Evolutionary conservation across 176 grass and related monocot species (phyloP).

Genomic region (Phragmites australis): DNA sequence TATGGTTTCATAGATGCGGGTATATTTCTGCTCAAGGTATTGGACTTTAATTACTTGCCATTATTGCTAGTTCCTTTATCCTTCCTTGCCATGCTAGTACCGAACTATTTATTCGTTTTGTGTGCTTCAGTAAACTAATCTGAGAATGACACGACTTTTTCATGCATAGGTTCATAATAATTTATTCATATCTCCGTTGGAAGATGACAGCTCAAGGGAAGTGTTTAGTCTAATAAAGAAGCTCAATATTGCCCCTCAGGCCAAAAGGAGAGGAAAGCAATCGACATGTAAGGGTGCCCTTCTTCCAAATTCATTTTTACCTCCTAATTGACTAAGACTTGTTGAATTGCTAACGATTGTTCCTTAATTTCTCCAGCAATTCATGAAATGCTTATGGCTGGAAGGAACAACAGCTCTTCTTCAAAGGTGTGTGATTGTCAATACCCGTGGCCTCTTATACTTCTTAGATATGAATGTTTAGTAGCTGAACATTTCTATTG

Average conservation of each 20-base stretch:
- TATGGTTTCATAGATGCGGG: background rate
- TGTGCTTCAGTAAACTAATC: slow-evolving; percentile 15
- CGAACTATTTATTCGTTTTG: slow-evolving; percentile 3
- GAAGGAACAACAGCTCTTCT: slow-evolving; percentile 45
- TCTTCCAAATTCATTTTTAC: slow-evolving; percentile 12
- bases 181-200: slow-evolving; percentile 58
- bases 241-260: slow-evolving; percentile 77
- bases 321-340: slow-evolving; percentile 5
- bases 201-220: slow-evolving; percentile 82
- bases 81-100: background rate
- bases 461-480: background rate
- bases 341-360: slow-evolving; percentile 18
- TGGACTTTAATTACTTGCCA: background rate
- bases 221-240: slow-evolving; percentile 97
- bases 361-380: slow-evolving; percentile 54
- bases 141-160: slow-evolving; percentile 13
- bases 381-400: slow-evolving; percentile 60
- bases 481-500: background rate
- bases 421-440: slow-evolving; percentile 68
- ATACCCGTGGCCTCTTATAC: background rate
- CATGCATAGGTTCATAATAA: slow-evolving; percentile 45
- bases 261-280: slow-evolving; percentile 72
- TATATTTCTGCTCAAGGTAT: background rate
- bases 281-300: slow-evolving; percentile 51
- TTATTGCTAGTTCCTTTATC: background rate